Evolutionary conservation across 208 protist species (phyloP), one percentile per base, ranked within the genome.

Genomic region (Leishmania lainsoni): DNA sequence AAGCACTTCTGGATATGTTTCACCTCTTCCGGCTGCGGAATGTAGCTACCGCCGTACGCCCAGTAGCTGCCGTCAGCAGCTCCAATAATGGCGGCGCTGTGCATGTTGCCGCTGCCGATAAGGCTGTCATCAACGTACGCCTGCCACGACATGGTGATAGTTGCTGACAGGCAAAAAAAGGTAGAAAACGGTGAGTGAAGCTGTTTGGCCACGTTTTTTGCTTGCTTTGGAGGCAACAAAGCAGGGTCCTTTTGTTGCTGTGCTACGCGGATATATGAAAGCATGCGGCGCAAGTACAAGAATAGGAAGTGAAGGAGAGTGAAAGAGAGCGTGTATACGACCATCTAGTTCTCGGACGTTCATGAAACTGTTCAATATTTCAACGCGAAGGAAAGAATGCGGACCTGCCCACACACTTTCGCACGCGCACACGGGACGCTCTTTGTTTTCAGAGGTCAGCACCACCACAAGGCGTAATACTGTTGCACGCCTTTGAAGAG

Each of bases 61-160:
- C 94, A 97, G 87, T 97, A 97, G 85, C 91, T 95, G 49, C 94
- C 92, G 81, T 97, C 94, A 51, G 83, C 85, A 58, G 93, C 82
- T 32, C 94, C 90, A 49, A 96, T 81, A 87, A 97, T 95, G 20
- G 91, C 87, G 29, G 92, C 93, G 59, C 94, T 97, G 92, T 97
- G 94, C 94, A 97, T 97, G 84, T 90, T 80, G 20, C 92, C 91
- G 78, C 92, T 96, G 65, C 90, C 92, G 76, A 97, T 95, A 39
- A 97, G 92, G 85, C 87, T 94, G 79, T 97, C 90, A 88, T 97
- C 92, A 58, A 97, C 89, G 86, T 96, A 96, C 45, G 86, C 83
- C 77, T 97, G 91, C 94, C 94, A 97, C 74, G 94, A 97, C 94
- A 97, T 97, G 10, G 51, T 45, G 48, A 29, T 29, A 45, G 42